Evolutionary conservation across 169 alveolate genomes (phyloP).

Genomic region (Prorocentrum cordatum): DNA sequence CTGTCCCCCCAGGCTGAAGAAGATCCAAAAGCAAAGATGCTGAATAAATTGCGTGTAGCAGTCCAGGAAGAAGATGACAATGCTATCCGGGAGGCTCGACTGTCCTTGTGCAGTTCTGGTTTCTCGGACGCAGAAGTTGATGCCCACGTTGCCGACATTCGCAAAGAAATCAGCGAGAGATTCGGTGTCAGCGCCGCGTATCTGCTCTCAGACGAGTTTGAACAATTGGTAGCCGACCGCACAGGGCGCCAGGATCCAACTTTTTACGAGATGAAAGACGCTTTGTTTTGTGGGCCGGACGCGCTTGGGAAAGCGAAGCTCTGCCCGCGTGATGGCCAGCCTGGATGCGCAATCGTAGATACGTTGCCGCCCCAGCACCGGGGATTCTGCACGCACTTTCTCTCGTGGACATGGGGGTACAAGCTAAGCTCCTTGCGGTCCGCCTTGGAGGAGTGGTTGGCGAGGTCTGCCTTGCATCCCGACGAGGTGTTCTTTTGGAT

Average conservation of each 20-base stretch:
- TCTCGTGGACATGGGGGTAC: slow-evolving; percentile 25
- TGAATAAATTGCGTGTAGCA: no score
- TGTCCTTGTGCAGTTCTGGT: no score
- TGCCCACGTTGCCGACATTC: no score
- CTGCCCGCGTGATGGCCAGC: slow-evolving; percentile 10
- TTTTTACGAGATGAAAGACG: neutral
- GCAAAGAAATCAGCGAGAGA: no score
- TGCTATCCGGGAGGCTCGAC: no score
- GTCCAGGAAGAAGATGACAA: no score
- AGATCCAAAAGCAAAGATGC: no score
- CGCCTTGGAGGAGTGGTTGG: neutral
- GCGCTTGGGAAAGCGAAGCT: neutral
- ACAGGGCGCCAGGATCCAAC: neutral
- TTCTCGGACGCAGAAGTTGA: no score
- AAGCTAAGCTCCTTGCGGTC: neutral
- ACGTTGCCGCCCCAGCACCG: neutral
- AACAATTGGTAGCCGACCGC: neutral
- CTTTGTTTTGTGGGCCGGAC: neutral
- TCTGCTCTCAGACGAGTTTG: neutral
- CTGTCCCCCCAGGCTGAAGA: no score
- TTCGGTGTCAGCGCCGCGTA: no score
- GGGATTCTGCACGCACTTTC: neutral
- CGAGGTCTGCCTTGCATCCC: neutral
- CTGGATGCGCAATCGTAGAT: slow-evolving; percentile 18
- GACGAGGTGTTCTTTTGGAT: neutral